Conservation (phyloP, 2,329 filamentous ascomycete genomes). For the Pestalotiopsis fici region DNA sequence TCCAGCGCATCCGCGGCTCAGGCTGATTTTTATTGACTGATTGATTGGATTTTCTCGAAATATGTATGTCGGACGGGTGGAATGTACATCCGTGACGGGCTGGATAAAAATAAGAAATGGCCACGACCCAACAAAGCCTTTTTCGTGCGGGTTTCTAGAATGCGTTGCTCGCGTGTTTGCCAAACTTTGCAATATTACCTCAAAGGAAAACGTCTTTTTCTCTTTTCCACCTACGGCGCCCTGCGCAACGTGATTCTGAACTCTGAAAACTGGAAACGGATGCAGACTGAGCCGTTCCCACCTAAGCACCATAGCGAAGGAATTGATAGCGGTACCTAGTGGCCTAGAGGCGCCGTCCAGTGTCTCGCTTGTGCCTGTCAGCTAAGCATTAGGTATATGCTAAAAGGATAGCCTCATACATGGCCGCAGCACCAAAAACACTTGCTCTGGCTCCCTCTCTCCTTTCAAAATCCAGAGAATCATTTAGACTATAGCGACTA, state of each 20-base stretch:
- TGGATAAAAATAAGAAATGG: neutral
- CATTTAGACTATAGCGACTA: slow-evolving; percentile 1
- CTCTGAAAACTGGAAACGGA: neutral
- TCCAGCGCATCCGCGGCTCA: neutral
- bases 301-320: no score
- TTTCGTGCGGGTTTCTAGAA: no score
- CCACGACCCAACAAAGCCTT: neutral
- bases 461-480: neutral
- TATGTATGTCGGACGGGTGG: neutral
- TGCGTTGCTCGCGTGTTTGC: no score
- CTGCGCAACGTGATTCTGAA: neutral
- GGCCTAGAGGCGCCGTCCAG: neutral
- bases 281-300: neutral
- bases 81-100: neutral
- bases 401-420: neutral
- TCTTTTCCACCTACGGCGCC: no score
- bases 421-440: neutral
- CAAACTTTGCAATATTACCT: no score
- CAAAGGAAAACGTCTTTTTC: no score
- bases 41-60: neutral
- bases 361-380: neutral
- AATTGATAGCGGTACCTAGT: no score
- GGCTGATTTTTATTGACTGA: neutral
- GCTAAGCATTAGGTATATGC: neutral
- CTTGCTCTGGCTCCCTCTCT: neutral